These are phyloP conservation scores for Apiotrichum montevideense DNA, from an alignment of 1,284 basidiomycete species.

Conservation along the genomic window DNA sequence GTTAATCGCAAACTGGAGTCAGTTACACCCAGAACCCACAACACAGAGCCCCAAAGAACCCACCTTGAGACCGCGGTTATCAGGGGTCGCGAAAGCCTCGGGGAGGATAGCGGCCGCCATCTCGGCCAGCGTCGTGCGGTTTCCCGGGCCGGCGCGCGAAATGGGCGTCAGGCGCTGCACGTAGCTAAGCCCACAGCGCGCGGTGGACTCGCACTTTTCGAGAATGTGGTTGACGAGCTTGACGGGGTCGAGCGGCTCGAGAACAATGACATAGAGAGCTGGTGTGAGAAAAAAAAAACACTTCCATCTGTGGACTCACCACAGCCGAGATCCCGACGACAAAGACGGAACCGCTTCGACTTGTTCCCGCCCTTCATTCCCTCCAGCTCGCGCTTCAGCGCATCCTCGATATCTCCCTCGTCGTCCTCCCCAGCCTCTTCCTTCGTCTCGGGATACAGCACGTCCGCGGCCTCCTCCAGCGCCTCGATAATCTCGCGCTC, in stretches of 20 bases:
- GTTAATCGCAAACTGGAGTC: conserved; percentile 32
- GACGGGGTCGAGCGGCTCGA: conserved; percentile 17
- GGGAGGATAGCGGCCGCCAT: conserved; percentile 16
- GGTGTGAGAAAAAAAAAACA: not conserved
- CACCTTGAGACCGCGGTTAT: conserved; percentile 10
- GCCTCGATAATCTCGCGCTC: conserved; percentile 38
- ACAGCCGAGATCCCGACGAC: conserved; percentile 24
- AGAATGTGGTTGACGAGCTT: conserved; percentile 31
- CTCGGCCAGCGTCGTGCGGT: conserved; percentile 22
- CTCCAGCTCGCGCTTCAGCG: conserved; percentile 37
- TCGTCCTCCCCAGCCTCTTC: conserved; percentile 18
- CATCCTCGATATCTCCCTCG: conserved; percentile 37
- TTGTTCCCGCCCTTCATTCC: conserved; percentile 22
- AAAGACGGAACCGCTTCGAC: conserved; percentile 33
- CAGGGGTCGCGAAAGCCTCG: conserved; percentile 7
- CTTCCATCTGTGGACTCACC: conserved; percentile 17
- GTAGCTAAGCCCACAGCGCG: conserved; percentile 32
- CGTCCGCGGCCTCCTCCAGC: conserved; percentile 39
- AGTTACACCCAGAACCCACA: not conserved
- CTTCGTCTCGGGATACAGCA: conserved; percentile 35
- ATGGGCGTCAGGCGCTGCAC: conserved; percentile 37
- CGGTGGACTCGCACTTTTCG: conserved; percentile 30
- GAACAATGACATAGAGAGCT: conserved; percentile 32
- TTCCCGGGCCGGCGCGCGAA: conserved; percentile 18
- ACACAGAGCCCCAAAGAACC: not conserved